phyloP scores from a whole-genome alignment of 129 eudicot genomes.

The Glebionis coronaria region DNA sequence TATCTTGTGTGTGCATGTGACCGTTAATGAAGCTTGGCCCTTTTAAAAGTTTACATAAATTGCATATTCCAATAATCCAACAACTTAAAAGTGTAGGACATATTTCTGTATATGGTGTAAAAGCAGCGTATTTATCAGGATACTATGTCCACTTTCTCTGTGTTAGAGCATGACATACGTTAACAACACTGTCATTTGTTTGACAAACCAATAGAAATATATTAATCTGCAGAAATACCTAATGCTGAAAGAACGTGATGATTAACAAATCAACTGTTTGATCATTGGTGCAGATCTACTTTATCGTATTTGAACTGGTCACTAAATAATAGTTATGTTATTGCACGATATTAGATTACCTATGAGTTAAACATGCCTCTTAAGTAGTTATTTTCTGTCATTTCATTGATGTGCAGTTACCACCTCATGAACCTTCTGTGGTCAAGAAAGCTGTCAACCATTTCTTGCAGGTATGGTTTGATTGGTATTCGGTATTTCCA shows the following conservation, averaged over 20 bases:
- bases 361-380: not conserved
- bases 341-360: not conserved
- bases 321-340: not conserved
- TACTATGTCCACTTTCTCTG: too few relatives aligned
- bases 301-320: not conserved
- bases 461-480: constrained; percentile 69
- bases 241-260: not conserved
- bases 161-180: too few relatives aligned
- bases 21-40: constrained; percentile 7
- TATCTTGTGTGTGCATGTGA: not conserved
- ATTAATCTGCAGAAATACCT: not conserved
- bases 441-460: constrained; percentile 92
- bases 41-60: not conserved
- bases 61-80: not conserved
- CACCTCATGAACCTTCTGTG: constrained; percentile 91
- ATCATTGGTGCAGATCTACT: not conserved
- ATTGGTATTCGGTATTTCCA: constrained; percentile 5
- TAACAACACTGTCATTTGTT: too few relatives aligned
- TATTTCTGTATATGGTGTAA: too few relatives aligned
- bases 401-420: constrained; percentile 56
- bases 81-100: too few relatives aligned
- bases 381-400: not conserved
- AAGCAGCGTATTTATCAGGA: too few relatives aligned
- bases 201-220: too few relatives aligned
- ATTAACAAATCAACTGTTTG: not conserved